phyloP scores from a whole-genome alignment of 2,329 filamentous ascomycete genomes.

The Chaetothyriales sp. region DNA sequence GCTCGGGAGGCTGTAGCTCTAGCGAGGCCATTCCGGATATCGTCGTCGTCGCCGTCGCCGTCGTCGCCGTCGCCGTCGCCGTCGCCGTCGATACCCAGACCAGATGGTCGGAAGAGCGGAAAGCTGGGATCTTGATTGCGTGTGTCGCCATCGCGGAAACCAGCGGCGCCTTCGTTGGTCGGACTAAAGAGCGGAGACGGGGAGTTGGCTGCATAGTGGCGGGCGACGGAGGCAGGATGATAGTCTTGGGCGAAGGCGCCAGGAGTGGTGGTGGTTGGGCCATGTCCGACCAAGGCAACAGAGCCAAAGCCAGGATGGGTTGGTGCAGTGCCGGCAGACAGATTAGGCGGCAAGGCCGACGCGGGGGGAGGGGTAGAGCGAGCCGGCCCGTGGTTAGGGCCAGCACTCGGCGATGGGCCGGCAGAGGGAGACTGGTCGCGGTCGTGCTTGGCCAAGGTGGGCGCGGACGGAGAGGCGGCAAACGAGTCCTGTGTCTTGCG shows the following conservation, averaged over 20 bases:
- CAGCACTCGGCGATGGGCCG: slow-evolving; percentile 19
- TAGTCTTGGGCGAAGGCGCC: slow-evolving; percentile 20
- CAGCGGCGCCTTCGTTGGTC: slow-evolving; percentile 15
- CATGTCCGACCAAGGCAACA: slow-evolving; percentile 2
- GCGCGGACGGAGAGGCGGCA: slow-evolving; percentile 5
- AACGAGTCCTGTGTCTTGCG: slow-evolving; percentile 45
- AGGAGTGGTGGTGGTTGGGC: background rate
- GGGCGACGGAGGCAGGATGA: slow-evolving; percentile 24
- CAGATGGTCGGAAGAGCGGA: slow-evolving; percentile 13
- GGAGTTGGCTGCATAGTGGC: slow-evolving; percentile 28
- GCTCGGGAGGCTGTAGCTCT: slow-evolving; percentile 22
- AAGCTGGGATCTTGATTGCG: slow-evolving; percentile 24
- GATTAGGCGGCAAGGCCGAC: slow-evolving; percentile 20
- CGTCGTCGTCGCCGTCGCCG: too few species aligned
- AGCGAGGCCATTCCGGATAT: slow-evolving; percentile 15
- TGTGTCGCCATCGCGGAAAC: slow-evolving; percentile 1
- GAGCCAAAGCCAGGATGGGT: slow-evolving; percentile 13
- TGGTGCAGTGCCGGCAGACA: slow-evolving; percentile 22
- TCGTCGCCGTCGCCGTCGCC: slow-evolving; percentile 8
- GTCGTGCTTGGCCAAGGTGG: slow-evolving; percentile 12
- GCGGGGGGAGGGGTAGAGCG: slow-evolving; percentile 17
- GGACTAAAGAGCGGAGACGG: slow-evolving; percentile 32
- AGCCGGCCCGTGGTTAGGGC: slow-evolving; percentile 17
- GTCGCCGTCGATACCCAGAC: slow-evolving; percentile 17
- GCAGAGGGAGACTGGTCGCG: slow-evolving; percentile 16